Evolutionary conservation across 208 protist genomes (phyloP), one percentile per base, ranked within the genome.

Genomic region (Leishmania gerbilli): DNA sequence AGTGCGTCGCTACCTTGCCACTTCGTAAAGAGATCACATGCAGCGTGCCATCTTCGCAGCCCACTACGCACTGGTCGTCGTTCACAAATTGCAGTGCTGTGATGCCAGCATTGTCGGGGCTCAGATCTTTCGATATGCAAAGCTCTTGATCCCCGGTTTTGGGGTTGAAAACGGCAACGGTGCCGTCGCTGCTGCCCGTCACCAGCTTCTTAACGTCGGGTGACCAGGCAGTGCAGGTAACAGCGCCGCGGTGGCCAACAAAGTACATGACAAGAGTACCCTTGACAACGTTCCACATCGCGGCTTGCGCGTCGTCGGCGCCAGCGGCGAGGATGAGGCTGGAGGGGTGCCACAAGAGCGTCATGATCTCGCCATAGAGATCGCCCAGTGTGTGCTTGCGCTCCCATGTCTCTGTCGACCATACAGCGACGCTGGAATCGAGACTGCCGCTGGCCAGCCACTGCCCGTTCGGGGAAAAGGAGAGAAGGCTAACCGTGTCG

Each of bases 221-320:
- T 2, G 96, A 91, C 91, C 98, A 99, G 56, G 42, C 79, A 40
- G 89, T 93, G 88, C 88, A 96, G 11, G 92, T 96, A 6, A 99
- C 89, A 53, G 91, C 74, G 17, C 88, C 95, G 49, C 88, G 82
- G 79, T 99, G 98, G 24, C 97, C 98, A 7, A 89, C 89, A 84
- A 99, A 99, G 79, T 97, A 95, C 84, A 97, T 94, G 69, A 98
- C 87, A n/a, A 96, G 84, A 17, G 91, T 89, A 19, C 96, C 96
- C 74, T 96, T 96, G 2, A 83, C 55, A 4, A 93, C 89, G 76
- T 97, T 98, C 97, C 97, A 99, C 97, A 99, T 98, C 60, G 93
- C 98, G 19, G 90, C 87, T 80, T 98, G 97, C 65, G 91, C 91
- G 79, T 99, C 98, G 58, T 94, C 89, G 34, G 91, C 93, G 37